Conservation (phyloP, 768 basidiomycete genomes). For the Boletus reticuloceps region DNA sequence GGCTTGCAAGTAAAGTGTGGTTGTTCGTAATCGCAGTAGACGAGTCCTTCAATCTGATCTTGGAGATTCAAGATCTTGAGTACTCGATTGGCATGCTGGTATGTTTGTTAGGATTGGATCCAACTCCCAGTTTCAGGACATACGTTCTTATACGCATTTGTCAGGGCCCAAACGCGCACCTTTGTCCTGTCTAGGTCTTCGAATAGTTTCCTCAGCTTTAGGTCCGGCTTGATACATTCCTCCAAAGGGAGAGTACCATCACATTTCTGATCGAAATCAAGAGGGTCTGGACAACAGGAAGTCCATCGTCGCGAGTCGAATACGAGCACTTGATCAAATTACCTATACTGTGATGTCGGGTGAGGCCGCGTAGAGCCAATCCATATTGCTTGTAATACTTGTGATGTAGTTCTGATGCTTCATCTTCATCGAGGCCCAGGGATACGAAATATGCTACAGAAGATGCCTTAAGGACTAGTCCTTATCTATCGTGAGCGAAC, state of each 20-base stretch:
- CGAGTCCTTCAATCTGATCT: conserved; percentile 70
- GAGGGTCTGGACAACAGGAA: conserved; percentile 52
- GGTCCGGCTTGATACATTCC: conserved; percentile 67
- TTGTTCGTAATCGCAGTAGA: conserved; percentile 74
- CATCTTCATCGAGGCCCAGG: conserved; percentile 64
- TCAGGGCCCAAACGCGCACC: conserved; percentile 79
- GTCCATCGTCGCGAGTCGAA: neutral
- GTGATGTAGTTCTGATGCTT: conserved; percentile 66
- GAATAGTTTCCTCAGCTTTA: conserved; percentile 60
- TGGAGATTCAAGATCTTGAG: conserved; percentile 68
- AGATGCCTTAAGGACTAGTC: neutral
- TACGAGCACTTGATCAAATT: neutral
- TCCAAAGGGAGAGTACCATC: conserved; percentile 84
- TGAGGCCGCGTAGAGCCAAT: conserved; percentile 76
- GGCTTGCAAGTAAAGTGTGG: conserved; percentile 79
- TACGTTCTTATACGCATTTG: conserved; percentile 80
- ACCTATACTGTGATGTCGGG: conserved; percentile 76
- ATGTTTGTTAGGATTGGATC: conserved; percentile 4
- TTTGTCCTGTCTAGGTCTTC: conserved; percentile 77
- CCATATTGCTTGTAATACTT: conserved; percentile 81
- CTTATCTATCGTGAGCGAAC: conserved; percentile 3
- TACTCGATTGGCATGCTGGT: conserved; percentile 79
- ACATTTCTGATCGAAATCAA: conserved; percentile 83
- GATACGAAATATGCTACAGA: conserved; percentile 67
- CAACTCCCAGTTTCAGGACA: conserved; percentile 7